phyloP scores from a whole-genome alignment of 306 rosid species.

The Boehmeria nivea region DNA sequence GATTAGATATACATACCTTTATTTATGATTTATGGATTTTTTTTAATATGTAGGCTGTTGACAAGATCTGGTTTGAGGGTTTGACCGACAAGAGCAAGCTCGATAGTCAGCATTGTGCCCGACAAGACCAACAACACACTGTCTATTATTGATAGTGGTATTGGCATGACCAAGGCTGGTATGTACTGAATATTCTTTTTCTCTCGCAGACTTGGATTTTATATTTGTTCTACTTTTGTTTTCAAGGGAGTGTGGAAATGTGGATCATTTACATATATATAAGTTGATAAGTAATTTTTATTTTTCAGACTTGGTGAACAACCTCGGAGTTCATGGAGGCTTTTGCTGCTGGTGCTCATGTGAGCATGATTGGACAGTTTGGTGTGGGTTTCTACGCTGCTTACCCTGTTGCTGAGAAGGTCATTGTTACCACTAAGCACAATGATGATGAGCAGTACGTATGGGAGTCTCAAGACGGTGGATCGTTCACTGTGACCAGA shows the following conservation, averaged over 20 bases:
- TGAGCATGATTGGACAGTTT: constrained; percentile 94
- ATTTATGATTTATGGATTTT: not conserved
- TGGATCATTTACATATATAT: constrained; percentile 1
- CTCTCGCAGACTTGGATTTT: no score
- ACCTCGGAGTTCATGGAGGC: constrained; percentile 96
- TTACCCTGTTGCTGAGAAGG: constrained; percentile 85
- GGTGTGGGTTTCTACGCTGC: constrained; percentile 96
- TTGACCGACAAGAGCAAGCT: constrained; percentile 96
- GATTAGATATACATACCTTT: not conserved
- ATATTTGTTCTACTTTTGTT: no score
- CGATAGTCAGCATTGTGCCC: constrained; percentile 73
- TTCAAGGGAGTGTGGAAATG: no score
- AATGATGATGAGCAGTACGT: constrained; percentile 95
- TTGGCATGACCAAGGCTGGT: no score
- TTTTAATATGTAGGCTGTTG: constrained; percentile 58
- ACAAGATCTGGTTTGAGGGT: constrained; percentile 80
- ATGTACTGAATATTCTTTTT: constrained; percentile 3
- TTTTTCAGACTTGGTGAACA: constrained; percentile 81
- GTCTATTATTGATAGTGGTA: constrained; percentile 80
- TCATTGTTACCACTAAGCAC: constrained; percentile 77
- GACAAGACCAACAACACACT: constrained; percentile 69
- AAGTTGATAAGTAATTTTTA: not conserved
- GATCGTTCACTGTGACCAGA: constrained; percentile 84
- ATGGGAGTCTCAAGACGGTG: constrained; percentile 98
- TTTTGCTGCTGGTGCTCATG: constrained; percentile 90